These are phyloP conservation scores for Leishmania lainsoni DNA, from an alignment of 208 protist genomes.

Conservation along the genomic window DNA sequence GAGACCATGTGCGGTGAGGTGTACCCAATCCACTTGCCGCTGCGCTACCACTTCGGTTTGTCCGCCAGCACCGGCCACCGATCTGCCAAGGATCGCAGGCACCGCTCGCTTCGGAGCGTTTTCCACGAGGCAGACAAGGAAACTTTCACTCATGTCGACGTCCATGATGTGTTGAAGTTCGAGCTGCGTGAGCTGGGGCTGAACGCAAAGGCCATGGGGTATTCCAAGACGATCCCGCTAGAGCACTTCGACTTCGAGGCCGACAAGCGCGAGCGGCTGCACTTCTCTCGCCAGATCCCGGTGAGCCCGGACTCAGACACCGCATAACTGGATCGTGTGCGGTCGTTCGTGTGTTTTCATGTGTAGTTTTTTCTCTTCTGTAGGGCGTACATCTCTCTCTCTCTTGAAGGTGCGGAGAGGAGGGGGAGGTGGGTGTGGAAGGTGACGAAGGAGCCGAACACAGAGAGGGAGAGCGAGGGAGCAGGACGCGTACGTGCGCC, in stretches of 20 bases:
- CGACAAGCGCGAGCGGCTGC: conserved; percentile 60
- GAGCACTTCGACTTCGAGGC: conserved; percentile 80
- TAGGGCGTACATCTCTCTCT: background rate
- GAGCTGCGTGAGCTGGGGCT: conserved; percentile 75
- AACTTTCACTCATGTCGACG: conserved; percentile 66
- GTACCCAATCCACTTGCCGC: conserved; percentile 60
- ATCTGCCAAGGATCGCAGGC: conserved; percentile 24
- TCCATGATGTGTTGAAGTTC: conserved; percentile 72
- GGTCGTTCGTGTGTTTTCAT: conserved; percentile 1
- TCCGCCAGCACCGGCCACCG: conserved; percentile 74
- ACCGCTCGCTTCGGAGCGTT: conserved; percentile 22
- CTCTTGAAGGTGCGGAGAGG: background rate
- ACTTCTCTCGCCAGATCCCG: conserved; percentile 77
- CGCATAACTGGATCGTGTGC: conserved; percentile 2
- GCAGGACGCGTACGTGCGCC: background rate
- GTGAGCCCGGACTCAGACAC: conserved; percentile 50
- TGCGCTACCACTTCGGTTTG: conserved; percentile 76
- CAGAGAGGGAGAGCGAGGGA: background rate
- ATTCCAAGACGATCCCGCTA: conserved; percentile 74
- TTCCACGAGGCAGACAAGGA: conserved; percentile 35
- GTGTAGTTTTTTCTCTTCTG: background rate
- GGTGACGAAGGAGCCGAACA: background rate
- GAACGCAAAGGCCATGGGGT: conserved; percentile 74
- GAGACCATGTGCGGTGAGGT: conserved; percentile 82
- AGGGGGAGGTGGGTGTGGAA: background rate